Percentiles rank a stretch among this genome's conserved stretches.
These are phyloP conservation scores for Talaromyces sp. DNA, from an alignment of 2,329 filamentous ascomycete species.

Conservation along the genomic window DNA sequence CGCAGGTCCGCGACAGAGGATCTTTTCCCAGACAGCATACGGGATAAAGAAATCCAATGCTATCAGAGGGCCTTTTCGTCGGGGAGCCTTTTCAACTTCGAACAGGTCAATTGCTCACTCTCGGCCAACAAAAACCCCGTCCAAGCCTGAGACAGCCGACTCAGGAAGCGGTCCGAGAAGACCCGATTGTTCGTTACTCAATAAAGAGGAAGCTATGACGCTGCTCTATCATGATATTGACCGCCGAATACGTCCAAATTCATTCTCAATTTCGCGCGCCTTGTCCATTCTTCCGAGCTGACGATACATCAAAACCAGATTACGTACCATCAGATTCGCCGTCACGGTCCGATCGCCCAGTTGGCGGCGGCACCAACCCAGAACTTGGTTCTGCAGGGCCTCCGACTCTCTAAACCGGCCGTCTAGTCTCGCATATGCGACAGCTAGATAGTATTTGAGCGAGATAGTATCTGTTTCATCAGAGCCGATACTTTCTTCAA, in stretches of 20 bases:
- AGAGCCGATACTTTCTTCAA: constrained; percentile 15
- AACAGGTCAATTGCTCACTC: neutral
- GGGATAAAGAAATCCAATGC: neutral
- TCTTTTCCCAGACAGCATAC: neutral
- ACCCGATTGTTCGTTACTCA: neutral
- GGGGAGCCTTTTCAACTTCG: neutral
- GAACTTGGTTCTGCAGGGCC: constrained; percentile 12
- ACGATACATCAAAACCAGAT: constrained; percentile 19
- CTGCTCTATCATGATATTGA: constrained; percentile 2
- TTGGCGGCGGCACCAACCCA: constrained; percentile 19
- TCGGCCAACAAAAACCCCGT: neutral
- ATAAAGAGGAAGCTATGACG: neutral
- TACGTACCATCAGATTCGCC: constrained; percentile 18
- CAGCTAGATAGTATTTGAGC: constrained; percentile 19
- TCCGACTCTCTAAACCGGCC: constrained; percentile 17
- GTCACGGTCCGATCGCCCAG: constrained; percentile 7
- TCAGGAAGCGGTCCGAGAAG: neutral
- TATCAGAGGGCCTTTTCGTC: neutral
- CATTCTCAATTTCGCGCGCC: constrained; percentile 19
- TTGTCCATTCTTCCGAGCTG: constrained; percentile 20
- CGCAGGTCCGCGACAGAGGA: neutral
- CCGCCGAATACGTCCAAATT: constrained; percentile 12
- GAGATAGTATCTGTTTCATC: constrained; percentile 19
- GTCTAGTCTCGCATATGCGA: constrained; percentile 19
- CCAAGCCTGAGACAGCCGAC: neutral